Evolutionary conservation across 306 rosid genomes (phyloP), one percentile per base, ranked within the genome.

Genomic region (Sicyos edulis): DNA sequence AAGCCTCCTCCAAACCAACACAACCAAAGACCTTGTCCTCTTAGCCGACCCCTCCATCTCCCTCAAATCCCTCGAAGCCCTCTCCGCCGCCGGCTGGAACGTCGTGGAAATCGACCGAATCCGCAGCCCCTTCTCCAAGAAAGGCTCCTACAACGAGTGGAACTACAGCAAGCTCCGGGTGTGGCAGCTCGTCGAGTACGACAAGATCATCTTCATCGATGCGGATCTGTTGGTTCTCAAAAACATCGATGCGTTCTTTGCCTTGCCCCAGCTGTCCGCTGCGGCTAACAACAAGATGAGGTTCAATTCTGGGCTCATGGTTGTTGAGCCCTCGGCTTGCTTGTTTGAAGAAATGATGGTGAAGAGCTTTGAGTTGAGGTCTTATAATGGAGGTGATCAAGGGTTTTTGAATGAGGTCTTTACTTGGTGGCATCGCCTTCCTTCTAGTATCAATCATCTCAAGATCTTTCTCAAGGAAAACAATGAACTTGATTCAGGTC

Each of bases 331-430:
- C 2, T 93, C 97, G 1, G 45, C 53, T 9, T 87, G 99, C 78
- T 73, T 85, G 87, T 93, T 91, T 62, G 76, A 82, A 50, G 67
- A 77, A 1, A 77, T 93, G 72, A 84, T 85, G 92, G 4, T 14
- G 20, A 79, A 77, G 26, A 58, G 77, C 17, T 78, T 76, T 4
- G 54, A 73, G 29, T 60, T 89, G 50, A 49, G 57, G 45, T 66
- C 99, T 0, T 85, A 93, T 54, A 93, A 91, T 29, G 93, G 90
- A 0, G 99, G 95, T 8, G 99, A 93, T 54, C 99, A 93, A 70
- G 96, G 99, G 2, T 91, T 88, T 47, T 75, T 93, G 4, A 93
- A 93, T 8, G 89, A 93, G 49, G 60, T 83, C 1, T 90, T 93
- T 63, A 74, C 88, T 0, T 91, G 99, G 99, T 93, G 99, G 97